A percentile compares a stretch with the other conserved stretches of the same genome.
Evolutionary conservation across 1,139 yeast species (phyloP).

Genomic region (Hansenula lynferdii): DNA sequence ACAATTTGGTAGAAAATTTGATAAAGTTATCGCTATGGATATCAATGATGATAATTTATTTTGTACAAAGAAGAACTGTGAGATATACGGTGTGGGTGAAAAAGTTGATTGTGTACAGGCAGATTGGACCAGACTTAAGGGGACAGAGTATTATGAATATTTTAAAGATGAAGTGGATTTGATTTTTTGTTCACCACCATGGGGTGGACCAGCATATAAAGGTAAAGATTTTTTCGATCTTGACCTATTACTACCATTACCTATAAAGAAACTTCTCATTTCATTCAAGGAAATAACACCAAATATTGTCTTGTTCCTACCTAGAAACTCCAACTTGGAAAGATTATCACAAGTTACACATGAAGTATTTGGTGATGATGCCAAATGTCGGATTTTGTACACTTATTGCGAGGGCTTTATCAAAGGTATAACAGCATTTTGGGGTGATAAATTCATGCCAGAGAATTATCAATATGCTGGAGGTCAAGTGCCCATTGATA

Average conservation of each 20-base stretch:
- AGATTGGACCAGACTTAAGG: slow-evolving; percentile 48
- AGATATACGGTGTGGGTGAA: slow-evolving; percentile 56
- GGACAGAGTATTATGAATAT: slow-evolving; percentile 21
- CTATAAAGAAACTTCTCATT: slow-evolving; percentile 38
- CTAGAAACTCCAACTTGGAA: slow-evolving; percentile 57
- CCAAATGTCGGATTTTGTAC: slow-evolving; percentile 44
- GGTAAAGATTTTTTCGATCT: slow-evolving; percentile 43
- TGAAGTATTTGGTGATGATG: slow-evolving; percentile 39
- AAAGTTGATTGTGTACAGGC: slow-evolving; percentile 44
- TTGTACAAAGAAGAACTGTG: slow-evolving; percentile 70
- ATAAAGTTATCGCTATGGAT: slow-evolving; percentile 64
- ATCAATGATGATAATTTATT: slow-evolving; percentile 51
- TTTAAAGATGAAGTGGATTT: slow-evolving; percentile 44
- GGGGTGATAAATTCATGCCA: slow-evolving; percentile 40
- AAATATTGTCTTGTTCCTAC: slow-evolving; percentile 70
- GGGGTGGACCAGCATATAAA: slow-evolving; percentile 88
- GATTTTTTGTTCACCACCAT: slow-evolving; percentile 86
- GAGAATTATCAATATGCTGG: slow-evolving; percentile 6
- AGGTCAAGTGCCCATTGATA: background rate
- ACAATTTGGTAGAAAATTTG: slow-evolving; percentile 65
- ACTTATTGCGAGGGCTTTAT: slow-evolving; percentile 37
- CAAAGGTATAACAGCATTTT: slow-evolving; percentile 55
- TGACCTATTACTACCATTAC: slow-evolving; percentile 39
- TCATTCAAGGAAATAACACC: slow-evolving; percentile 39
- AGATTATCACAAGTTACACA: slow-evolving; percentile 49